Evolutionary conservation across 768 basidiomycete genomes (phyloP), one percentile per base, ranked within the genome.

Genomic region (Lactifluus hygrophoroides): DNA sequence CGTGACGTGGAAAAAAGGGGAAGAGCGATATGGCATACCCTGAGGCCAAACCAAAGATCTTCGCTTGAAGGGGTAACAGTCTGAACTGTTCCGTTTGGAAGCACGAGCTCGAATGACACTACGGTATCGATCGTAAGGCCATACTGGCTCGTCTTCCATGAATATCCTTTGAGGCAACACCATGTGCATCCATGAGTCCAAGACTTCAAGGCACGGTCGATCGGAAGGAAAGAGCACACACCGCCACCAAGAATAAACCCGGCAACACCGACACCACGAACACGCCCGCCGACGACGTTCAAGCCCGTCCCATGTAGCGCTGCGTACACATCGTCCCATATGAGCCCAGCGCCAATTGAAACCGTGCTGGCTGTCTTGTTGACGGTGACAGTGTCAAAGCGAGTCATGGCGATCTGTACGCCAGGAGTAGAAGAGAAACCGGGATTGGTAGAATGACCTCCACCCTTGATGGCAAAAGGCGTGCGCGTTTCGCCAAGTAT

Each of bases 321-420:
- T 17, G 37, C 43, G 14, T 69, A 69, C 5, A 69, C 66, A 17
- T 69, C 63, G 37, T 69, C 69, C 68, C 69, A 69, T 14, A 66
- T 38, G 48, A 64, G 62, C 3, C 68, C 69, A 4, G 68, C 45
- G 23, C 66, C 64, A 27, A 69, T 28, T 19, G 50, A 52, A 14
- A 58, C 61, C 5, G 64, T 65, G 9, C 35, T 52, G n/a, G 44
- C 27, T 11, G n/a, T 21, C 17, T 14, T 10, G 38, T 64, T 30
- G 23, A 62, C 49, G 2, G 23, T 43, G 13, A 62, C 48, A 2
- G 50, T 32, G 35, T 59, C 45, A 46, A 68, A 70, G 7, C 61
- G 63, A 7, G 54, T 37, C 35, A 55, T 28, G 0, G 35, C 17
- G 5, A 55, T 47, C 11, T 38, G 45, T 9, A 55, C 9, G 4